Evolutionary conservation across 345 rosid species (phyloP).

Genomic region (Eutrema yunnanense): DNA sequence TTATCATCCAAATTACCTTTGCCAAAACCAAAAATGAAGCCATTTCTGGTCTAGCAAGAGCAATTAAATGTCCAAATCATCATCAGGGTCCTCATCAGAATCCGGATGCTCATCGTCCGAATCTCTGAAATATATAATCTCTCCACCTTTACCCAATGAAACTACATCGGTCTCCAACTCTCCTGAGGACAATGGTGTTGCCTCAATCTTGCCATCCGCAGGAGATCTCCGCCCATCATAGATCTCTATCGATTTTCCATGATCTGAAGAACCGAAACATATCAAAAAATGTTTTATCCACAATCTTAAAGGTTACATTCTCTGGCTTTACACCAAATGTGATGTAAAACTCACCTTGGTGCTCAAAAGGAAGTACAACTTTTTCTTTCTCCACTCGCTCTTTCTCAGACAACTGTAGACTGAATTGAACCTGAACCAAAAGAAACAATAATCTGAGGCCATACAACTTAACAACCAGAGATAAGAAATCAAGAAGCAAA

Average conservation of each 20-base stretch:
- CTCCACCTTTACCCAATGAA: slow-evolving; percentile 43
- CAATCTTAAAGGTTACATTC: neutral
- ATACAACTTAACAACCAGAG: neutral
- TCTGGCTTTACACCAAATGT: neutral
- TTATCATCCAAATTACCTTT: neutral
- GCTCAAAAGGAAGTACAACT: slow-evolving; percentile 94
- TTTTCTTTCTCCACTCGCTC: slow-evolving; percentile 70
- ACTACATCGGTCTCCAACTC: slow-evolving; percentile 27
- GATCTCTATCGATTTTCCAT: slow-evolving; percentile 64
- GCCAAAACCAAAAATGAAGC: neutral
- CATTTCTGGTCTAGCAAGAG: neutral
- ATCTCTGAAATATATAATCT: slow-evolving; percentile 85
- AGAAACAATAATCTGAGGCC: slow-evolving; percentile 9
- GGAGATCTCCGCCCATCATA: slow-evolving; percentile 77
- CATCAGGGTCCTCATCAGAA: slow-evolving; percentile 97
- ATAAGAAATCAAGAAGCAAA: neutral
- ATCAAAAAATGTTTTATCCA: neutral
- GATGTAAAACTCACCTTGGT: slow-evolving; percentile 56
- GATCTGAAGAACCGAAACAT: slow-evolving; percentile 36
- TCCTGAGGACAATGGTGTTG: slow-evolving; percentile 21
- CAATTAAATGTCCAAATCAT: slow-evolving; percentile 73
- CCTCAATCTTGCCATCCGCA: slow-evolving; percentile 34
- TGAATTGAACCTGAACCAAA: slow-evolving; percentile 73
- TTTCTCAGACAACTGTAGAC: slow-evolving; percentile 69
- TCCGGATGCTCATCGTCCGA: slow-evolving; percentile 95